phyloP scores from a whole-genome alignment of 192 early-diverging fungal genomes.

The Coemansia sp. region DNA sequence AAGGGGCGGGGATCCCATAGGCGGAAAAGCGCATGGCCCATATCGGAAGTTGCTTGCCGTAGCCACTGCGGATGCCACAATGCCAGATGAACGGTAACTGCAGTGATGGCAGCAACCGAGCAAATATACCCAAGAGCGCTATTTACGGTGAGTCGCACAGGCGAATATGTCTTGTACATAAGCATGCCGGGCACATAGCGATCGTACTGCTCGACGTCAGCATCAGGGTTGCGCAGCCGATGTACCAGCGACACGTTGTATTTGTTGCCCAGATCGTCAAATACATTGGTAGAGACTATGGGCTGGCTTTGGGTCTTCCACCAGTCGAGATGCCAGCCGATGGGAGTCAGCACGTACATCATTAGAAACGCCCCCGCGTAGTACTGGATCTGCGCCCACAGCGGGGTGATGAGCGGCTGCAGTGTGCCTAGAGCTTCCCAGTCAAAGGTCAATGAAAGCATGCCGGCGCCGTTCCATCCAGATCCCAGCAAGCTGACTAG shows the following conservation, averaged over 20 bases:
- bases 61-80: slow-evolving; percentile 47
- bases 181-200: slow-evolving; percentile 7
- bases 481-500: slow-evolving; percentile 33
- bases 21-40: slow-evolving; percentile 21
- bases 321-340: slow-evolving; percentile 62
- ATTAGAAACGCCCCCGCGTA: slow-evolving; percentile 63
- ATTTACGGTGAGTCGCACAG: slow-evolving; percentile 45
- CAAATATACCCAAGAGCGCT: slow-evolving; percentile 46
- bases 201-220: background rate
- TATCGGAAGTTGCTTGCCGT: slow-evolving; percentile 15
- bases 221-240: slow-evolving; percentile 19
- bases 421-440: slow-evolving; percentile 60
- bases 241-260: slow-evolving; percentile 59
- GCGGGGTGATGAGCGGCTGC: slow-evolving; percentile 71
- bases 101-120: slow-evolving; percentile 43
- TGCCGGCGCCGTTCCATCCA: slow-evolving; percentile 62
- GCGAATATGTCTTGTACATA: slow-evolving; percentile 42
- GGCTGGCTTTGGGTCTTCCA: slow-evolving; percentile 58
- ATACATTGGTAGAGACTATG: slow-evolving; percentile 63
- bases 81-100: slow-evolving; percentile 33
- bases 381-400: slow-evolving; percentile 67
- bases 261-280: slow-evolving; percentile 53
- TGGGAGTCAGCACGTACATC: slow-evolving; percentile 70
- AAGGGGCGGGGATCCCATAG: slow-evolving; percentile 42
- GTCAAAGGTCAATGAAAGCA: slow-evolving; percentile 68